Base-by-base conservation (phyloP, 2,329 filamentous ascomycete species). In the Lachnellula occidentalis region DNA sequence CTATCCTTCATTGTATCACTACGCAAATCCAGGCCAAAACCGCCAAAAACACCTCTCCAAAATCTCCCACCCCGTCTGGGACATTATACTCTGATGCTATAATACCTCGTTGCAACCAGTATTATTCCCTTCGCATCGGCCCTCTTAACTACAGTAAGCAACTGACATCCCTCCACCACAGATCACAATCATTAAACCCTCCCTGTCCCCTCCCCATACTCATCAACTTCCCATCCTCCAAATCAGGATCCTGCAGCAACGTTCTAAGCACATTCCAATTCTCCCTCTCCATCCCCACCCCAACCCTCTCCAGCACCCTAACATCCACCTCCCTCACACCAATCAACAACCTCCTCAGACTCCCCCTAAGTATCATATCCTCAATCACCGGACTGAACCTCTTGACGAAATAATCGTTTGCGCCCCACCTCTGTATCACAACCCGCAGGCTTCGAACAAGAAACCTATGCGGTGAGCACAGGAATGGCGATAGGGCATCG, bases 321-420 rank as follows among this genome's bases (percentile, higher is more conserved):
- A 36, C 52, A 3, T 39, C n/a, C 22, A 31, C 14, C 22, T 59
- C 53, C 17, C 47, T 62, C 15, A 66, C 52, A 36, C 51, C 37
- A n/a, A 66, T 50, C 39, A 64, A 59, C 14, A 69, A n/a, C 2
- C 51, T 31, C 43, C 64, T 60, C 17, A 69, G 48, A 11, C 47
- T 56, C 4, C 66, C 67, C 48, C 64, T 60, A 14, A 66, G 51
- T 8, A 68, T 62, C 51, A 60, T 65, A 22, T 63, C 61, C 34
- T 64, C 58, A 2, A 67, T 14, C 2, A 56, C 34, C 1, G 58
- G 63, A 5, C 61, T 36, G 14, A 67, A 42, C 1, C 3, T 46
- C 12, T 50, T 39, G 7, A 47, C 36, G 45, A 64, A 64, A 53
- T 63, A 65, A 21, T 61, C 48, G 31, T 63, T 61, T 2, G 42